These are phyloP conservation scores for Tricholoma flavovirens DNA, from an alignment of 768 basidiomycete genomes.

Conservation along the genomic window DNA sequence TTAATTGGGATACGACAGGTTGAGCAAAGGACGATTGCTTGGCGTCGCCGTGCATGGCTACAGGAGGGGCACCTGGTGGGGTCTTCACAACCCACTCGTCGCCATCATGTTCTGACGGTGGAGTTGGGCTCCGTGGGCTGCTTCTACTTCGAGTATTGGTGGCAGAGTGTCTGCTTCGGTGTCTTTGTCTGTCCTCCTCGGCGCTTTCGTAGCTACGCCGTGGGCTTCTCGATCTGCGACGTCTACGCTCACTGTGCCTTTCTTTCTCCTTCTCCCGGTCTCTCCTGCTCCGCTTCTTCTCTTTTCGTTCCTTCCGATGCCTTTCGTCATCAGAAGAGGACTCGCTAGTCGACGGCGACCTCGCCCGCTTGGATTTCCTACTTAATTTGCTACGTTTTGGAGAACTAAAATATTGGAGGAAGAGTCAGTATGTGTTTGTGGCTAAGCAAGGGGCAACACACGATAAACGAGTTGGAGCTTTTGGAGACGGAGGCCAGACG, in stretches of 20 bases:
- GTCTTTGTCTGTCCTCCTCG: constrained; percentile 33
- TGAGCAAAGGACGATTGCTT: constrained; percentile 10
- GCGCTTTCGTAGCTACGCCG: constrained; percentile 28
- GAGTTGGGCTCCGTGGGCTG: constrained; percentile 15
- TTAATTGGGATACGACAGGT: constrained; percentile 13
- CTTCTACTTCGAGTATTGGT: constrained; percentile 19
- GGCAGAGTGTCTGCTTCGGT: constrained; percentile 17
- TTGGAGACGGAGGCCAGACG: constrained; percentile 85
- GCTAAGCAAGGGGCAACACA: constrained; percentile 28
- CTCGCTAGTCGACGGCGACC: constrained; percentile 45
- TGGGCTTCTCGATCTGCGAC: constrained; percentile 22
- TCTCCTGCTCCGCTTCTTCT: constrained; percentile 52
- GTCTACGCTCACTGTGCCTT: constrained; percentile 34
- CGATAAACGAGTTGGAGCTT: constrained; percentile 53
- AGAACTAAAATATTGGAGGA: constrained; percentile 36
- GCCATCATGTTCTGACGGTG: constrained; percentile 20
- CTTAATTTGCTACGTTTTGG: constrained; percentile 49
- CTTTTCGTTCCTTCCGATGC: constrained; percentile 52
- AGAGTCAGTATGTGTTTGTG: not conserved
- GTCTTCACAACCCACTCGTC: constrained; percentile 68
- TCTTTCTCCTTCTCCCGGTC: constrained; percentile 58
- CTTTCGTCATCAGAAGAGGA: constrained; percentile 54
- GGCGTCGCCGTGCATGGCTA: constrained; percentile 10
- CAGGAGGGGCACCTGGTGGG: constrained; percentile 19
- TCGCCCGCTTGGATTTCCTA: constrained; percentile 56